A percentile compares a stretch with the other conserved stretches of the same genome.
phyloP scores from a whole-genome alignment of 257 asterid species.

The Rehmannia glutinosa region DNA sequence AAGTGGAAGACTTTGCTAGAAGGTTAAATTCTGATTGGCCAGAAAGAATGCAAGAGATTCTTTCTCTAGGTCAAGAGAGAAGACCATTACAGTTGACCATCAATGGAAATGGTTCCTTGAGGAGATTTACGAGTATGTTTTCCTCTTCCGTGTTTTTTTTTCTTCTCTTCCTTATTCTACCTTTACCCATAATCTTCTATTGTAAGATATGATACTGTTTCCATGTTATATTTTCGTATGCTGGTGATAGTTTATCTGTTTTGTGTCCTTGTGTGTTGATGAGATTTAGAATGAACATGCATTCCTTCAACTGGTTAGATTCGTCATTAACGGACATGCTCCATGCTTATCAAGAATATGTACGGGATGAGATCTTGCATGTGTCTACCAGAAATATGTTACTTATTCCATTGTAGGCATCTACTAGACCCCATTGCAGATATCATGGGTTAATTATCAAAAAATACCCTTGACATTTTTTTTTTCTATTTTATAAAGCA shows the following conservation, averaged over 20 bases:
- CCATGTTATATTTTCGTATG: background rate
- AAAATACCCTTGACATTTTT: too few species aligned
- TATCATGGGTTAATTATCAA: too few species aligned
- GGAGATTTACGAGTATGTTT: constrained; percentile 53
- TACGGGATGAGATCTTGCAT: background rate
- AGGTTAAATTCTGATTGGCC: constrained; percentile 96
- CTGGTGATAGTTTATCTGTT: background rate
- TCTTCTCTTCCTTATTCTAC: background rate
- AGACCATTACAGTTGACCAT: constrained; percentile 47
- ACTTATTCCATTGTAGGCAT: background rate
- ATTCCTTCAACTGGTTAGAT: background rate
- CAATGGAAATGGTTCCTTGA: constrained; percentile 68
- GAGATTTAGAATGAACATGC: background rate
- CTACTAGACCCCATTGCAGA: too few species aligned
- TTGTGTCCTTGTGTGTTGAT: background rate
- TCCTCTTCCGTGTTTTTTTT: background rate
- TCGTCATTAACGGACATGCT: background rate
- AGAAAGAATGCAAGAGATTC: constrained; percentile 80
- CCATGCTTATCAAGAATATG: background rate
- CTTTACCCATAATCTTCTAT: background rate
- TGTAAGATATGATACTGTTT: background rate
- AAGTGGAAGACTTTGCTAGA: constrained; percentile 97
- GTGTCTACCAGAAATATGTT: background rate
- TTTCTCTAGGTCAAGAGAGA: constrained; percentile 74
- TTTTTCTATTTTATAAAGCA: too few species aligned